These are phyloP conservation scores for Tuber microsphaerosporum DNA, from an alignment of 495 filamentous ascomycete species.

Conservation along the genomic window DNA sequence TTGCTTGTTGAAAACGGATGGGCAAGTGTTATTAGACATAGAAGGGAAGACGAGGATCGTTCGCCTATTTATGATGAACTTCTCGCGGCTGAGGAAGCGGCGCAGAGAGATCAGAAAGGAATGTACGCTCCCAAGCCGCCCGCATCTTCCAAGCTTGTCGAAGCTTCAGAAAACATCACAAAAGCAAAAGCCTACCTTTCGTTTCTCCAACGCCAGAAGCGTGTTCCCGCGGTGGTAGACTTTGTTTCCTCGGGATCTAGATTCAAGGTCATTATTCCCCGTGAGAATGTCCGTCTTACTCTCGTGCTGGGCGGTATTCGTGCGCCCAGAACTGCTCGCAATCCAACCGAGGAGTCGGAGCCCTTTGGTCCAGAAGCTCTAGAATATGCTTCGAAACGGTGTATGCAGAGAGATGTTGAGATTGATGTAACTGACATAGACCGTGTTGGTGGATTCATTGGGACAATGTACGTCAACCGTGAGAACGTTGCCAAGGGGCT, in stretches of 20 bases:
- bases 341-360: conserved; percentile 71
- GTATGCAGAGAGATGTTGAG: conserved; percentile 92
- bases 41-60: conserved; percentile 83
- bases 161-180: conserved; percentile 85
- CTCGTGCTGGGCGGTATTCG: conserved; percentile 92
- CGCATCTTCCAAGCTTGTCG: conserved; percentile 68
- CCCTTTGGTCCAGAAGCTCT: conserved; percentile 93
- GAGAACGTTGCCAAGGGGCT: conserved; percentile 94
- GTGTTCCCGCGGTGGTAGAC: conserved; percentile 89
- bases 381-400: conserved; percentile 76
- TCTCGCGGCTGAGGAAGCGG: conserved; percentile 77
- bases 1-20: conserved; percentile 84
- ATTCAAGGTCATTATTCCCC: conserved; percentile 85
- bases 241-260: conserved; percentile 93
- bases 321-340: conserved; percentile 79
- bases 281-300: conserved; percentile 89
- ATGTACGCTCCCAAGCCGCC: conserved; percentile 87
- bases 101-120: conserved; percentile 70
- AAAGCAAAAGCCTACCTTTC: conserved; percentile 91
- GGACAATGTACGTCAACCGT: conserved; percentile 84
- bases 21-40: conserved; percentile 85
- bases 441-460: conserved; percentile 95
- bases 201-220: conserved; percentile 77
- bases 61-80: conserved; percentile 91
- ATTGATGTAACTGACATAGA: conserved; percentile 92